Evolutionary conservation across 164 flowering plant species (phyloP), one percentile per base, ranked within the genome.

Genomic region (Vitis cinerea): DNA sequence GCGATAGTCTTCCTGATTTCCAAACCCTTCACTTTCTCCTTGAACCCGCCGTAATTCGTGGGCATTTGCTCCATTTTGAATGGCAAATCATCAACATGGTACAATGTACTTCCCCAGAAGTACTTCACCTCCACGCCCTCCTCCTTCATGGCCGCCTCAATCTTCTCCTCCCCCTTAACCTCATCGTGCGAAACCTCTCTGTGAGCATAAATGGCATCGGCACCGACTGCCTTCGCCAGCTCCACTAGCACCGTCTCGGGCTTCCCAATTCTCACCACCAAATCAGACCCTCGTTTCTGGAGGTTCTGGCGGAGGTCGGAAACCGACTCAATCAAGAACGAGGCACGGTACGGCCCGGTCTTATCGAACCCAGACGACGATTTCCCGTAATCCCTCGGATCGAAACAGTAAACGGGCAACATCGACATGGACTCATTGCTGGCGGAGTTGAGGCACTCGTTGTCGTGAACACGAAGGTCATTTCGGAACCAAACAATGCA

Each of bases 61-160:
- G 99, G 99, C 94, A 95, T 91, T 0, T 89, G 89, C 71, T 84
- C 94, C 87, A 93, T 72, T 55, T 85, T 83, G 72, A 95, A 95
- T 1, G 97, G 94, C 81, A 95, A 79, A 83, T 95, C 99, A 31
- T 95, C 98, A 50, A 91, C 53, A 78, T 95, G 99, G 70, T 83
- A 86, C 83, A 95, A 77, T 27, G 99, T 95, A 65, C 97, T 93
- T 49, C 99, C 99, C 99, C 99, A 95, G 49, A 90, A 93, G 79
- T 87, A 93, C 91, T 93, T 95, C 48, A 88, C 83, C 74, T 93
- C 98, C 66, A 95, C 79, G 19, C 95, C 93, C 64, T 91, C 98
- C 31, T 93, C 92, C 80, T 89, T 90, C 89, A 91, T 78, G 3
- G 81, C 90, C 11, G 72, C 76, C 82, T 91, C 97, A 30, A 91